Evolutionary conservation across 2,329 filamentous ascomycete species (phyloP), one percentile per base, ranked within the genome.

Genomic region (Colletotrichum cordylinicola): DNA sequence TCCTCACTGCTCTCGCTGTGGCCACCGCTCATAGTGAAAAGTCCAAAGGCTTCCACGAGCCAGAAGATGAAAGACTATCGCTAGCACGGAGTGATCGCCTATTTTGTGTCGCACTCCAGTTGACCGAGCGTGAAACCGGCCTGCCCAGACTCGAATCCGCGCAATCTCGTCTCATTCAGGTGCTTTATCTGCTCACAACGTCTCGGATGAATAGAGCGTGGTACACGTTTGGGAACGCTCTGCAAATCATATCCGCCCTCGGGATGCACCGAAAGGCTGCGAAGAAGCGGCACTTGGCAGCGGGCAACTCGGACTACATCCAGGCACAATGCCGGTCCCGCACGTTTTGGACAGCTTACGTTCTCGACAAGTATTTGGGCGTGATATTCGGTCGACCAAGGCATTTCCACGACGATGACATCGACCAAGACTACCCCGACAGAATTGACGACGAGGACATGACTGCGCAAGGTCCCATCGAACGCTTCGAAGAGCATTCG

Each of bases 271-370:
- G 86, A 21, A 84, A 84, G 67, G 80, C 82, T 24, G 82, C 84
- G 4, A 81, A 84, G 61, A 84, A 82, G 7, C 58, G 73, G 5
- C 73, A 76, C 6, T 31, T 70, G 3, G 43, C 61, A 2, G 27
- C 73, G 9, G 67, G 73, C 18, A 64, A 58, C n/a, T 43, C 74
- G 15, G 86, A 90, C 68, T 88, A 88, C 52, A 84, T 89, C 7
- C 82, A 86, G 7, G 81, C 82, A 0, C 90, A 93, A 72, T 89
- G 90, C 58, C 86, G 90, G 1, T 89, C 90, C 72, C 85, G 91
- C 7, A 87, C 89, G 0, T 93, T 93, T 62, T 93, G 92, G 92
- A 89, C 88, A 3, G 88, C 90, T 0, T 93, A 93, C 78, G 90
- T 89, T 0, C 82, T 93, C 2, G 91, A 93, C 78, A 91, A 91